Evolutionary conservation across 2,329 filamentous ascomycete genomes (phyloP).

Genomic region (Whalleya microplaca): DNA sequence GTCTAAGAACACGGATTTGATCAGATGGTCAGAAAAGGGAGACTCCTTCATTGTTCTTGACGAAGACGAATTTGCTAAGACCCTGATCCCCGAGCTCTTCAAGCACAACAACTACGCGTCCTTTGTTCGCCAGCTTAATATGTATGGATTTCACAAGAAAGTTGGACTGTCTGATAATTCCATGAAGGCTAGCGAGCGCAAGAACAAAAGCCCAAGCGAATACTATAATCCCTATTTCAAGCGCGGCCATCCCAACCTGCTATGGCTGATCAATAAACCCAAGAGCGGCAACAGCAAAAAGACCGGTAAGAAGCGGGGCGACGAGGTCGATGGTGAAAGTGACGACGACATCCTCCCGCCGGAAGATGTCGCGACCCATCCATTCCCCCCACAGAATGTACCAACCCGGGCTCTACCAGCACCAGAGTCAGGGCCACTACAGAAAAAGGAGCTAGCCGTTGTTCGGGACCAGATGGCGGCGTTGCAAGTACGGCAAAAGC

Average conservation of each 20-base stretch:
- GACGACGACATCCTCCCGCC: conserved; percentile 62
- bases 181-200: conserved; percentile 94
- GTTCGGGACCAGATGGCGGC: conserved; percentile 81
- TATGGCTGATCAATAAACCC: conserved; percentile 97
- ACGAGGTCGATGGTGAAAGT: conserved; percentile 70
- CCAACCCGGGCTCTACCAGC: conserved; percentile 45
- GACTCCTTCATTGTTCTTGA: conserved; percentile 96
- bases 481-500: conserved; percentile 82
- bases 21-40: conserved; percentile 95
- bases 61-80: conserved; percentile 97
- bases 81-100: conserved; percentile 96
- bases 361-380: conserved; percentile 50
- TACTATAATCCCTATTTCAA: conserved; percentile 98
- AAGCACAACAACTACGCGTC: conserved; percentile 99
- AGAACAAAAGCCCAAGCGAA: conserved; percentile 97
- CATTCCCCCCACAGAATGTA: conserved; percentile 32
- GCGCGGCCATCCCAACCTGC: conserved; percentile 84
- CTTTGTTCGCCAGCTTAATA: conserved; percentile 94
- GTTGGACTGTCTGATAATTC: conserved; percentile 94
- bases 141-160: conserved; percentile 98
- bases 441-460: conserved; percentile 74
- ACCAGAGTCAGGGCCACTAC: conserved; percentile 52
- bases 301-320: conserved; percentile 62
- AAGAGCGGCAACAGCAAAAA: conserved; percentile 69
- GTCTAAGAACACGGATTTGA: conserved; percentile 89